These are phyloP conservation scores for Coemansia sp. DNA, from an alignment of 192 early-diverging fungal genomes.

Conservation along the genomic window DNA sequence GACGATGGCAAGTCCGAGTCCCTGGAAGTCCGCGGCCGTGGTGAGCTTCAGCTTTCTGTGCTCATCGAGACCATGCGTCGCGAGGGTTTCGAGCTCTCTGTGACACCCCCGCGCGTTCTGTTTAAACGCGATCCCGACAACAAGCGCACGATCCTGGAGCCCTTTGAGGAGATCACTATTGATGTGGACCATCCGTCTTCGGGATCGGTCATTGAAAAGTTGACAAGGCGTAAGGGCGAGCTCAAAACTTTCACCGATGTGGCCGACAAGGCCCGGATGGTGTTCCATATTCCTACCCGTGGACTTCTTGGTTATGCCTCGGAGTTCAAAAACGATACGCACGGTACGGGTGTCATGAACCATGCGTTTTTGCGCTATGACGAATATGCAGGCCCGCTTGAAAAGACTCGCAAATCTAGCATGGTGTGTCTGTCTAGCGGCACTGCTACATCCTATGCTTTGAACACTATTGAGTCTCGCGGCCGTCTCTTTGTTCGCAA, in stretches of 20 bases:
- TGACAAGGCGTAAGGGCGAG: slow-evolving; percentile 78
- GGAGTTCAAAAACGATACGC: slow-evolving; percentile 87
- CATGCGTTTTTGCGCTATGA: slow-evolving; percentile 71
- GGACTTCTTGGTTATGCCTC: slow-evolving; percentile 80
- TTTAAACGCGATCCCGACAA: slow-evolving; percentile 62
- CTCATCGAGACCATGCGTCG: slow-evolving; percentile 87
- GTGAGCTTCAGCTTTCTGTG: slow-evolving; percentile 85
- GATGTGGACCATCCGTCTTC: slow-evolving; percentile 69
- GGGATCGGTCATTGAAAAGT: slow-evolving; percentile 79
- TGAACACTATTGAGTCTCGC: slow-evolving; percentile 70
- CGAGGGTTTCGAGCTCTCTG: slow-evolving; percentile 82
- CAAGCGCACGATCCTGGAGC: slow-evolving; percentile 59
- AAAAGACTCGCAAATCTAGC: slow-evolving; percentile 71
- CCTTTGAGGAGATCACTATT: slow-evolving; percentile 80
- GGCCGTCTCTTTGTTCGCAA: slow-evolving; percentile 75
- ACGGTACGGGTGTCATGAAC: slow-evolving; percentile 78
- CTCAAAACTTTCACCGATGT: slow-evolving; percentile 68
- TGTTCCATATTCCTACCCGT: slow-evolving; percentile 79
- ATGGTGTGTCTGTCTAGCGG: slow-evolving; percentile 70
- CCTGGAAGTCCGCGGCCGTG: slow-evolving; percentile 81
- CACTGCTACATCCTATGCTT: slow-evolving; percentile 67
- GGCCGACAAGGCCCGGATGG: slow-evolving; percentile 69
- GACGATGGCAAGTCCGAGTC: slow-evolving; percentile 64
- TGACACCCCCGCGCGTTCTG: slow-evolving; percentile 78
- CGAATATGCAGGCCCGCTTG: slow-evolving; percentile 67